Evolutionary conservation across 768 basidiomycete genomes (phyloP).

Genomic region (Russula compacta): DNA sequence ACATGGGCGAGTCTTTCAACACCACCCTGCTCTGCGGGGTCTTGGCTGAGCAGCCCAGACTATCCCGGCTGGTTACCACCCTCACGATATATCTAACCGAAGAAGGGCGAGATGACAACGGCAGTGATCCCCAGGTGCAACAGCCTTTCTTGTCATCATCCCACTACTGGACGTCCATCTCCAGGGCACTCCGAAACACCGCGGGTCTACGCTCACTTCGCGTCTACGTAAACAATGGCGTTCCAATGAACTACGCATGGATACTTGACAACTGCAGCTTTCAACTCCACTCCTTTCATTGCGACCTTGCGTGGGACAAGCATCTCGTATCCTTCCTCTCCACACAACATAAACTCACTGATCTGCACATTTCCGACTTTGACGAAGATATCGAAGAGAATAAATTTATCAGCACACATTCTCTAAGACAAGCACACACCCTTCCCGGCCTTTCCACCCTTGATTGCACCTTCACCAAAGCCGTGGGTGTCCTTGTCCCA

Average conservation of each 20-base stretch:
- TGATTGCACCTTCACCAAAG: constrained; percentile 63
- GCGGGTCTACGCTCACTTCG: constrained; percentile 43
- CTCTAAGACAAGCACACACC: constrained; percentile 23
- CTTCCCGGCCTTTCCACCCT: constrained; percentile 45
- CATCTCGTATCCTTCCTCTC: constrained; percentile 46
- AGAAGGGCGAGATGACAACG: constrained; percentile 20
- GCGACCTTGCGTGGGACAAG: constrained; percentile 57
- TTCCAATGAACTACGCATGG: constrained; percentile 29
- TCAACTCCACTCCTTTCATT: constrained; percentile 50
- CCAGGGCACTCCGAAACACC: constrained; percentile 40
- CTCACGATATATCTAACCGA: constrained; percentile 41
- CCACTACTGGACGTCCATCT: constrained; percentile 43
- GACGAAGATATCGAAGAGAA: constrained; percentile 23
- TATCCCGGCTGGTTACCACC: constrained; percentile 44
- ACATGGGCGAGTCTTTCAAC: constrained; percentile 33
- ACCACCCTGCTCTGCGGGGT: constrained; percentile 40
- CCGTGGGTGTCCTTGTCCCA: constrained; percentile 47
- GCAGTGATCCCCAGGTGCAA: constrained; percentile 21
- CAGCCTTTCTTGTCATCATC: constrained; percentile 25
- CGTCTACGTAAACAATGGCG: constrained; percentile 31
- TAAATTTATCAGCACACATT: constrained; percentile 18
- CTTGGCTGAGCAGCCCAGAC: constrained; percentile 37
- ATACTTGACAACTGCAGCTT: constrained; percentile 37
- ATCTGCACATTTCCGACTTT: constrained; percentile 37
- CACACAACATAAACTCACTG: constrained; percentile 37